These are phyloP conservation scores for Penicillium coprophilum DNA, from an alignment of 495 filamentous ascomycete genomes.

Conservation along the genomic window DNA sequence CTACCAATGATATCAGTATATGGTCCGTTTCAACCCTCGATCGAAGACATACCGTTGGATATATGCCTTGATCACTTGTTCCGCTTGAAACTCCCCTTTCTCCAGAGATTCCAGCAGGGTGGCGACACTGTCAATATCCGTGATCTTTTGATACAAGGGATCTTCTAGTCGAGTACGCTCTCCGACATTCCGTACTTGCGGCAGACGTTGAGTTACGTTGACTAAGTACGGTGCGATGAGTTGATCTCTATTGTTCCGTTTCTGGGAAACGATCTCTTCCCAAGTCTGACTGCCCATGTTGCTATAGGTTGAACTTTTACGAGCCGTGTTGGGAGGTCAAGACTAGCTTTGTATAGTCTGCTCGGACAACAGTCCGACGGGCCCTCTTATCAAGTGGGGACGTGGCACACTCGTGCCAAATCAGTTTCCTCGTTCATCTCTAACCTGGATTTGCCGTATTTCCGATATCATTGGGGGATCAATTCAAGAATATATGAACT, in stretches of 20 bases:
- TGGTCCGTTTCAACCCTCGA: background rate
- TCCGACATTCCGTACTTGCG: conserved; percentile 25
- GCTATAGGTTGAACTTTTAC: background rate
- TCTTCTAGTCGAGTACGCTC: conserved; percentile 29
- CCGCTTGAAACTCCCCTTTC: conserved; percentile 43
- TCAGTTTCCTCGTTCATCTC: background rate
- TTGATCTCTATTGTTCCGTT: conserved; percentile 31
- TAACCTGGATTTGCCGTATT: background rate
- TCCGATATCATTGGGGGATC: background rate
- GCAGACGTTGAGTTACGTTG: conserved; percentile 27
- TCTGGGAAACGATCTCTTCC: conserved; percentile 34
- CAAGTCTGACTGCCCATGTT: conserved; percentile 22
- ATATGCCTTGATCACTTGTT: conserved; percentile 44
- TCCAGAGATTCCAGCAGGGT: conserved; percentile 34
- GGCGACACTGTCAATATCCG: conserved; percentile 41
- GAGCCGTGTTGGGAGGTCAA: background rate
- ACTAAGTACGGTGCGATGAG: conserved; percentile 32
- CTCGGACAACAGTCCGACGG: conserved; percentile 5
- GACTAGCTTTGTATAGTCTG: background rate
- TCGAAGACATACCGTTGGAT: conserved; percentile 48
- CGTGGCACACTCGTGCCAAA: background rate
- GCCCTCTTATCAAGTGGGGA: conserved; percentile 3
- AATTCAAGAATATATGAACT: background rate
- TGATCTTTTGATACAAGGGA: conserved; percentile 31
- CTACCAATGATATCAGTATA: conserved; percentile 20